phyloP scores from a whole-genome alignment of 2,329 filamentous ascomycete species.

The Ceratocystis papillata region DNA sequence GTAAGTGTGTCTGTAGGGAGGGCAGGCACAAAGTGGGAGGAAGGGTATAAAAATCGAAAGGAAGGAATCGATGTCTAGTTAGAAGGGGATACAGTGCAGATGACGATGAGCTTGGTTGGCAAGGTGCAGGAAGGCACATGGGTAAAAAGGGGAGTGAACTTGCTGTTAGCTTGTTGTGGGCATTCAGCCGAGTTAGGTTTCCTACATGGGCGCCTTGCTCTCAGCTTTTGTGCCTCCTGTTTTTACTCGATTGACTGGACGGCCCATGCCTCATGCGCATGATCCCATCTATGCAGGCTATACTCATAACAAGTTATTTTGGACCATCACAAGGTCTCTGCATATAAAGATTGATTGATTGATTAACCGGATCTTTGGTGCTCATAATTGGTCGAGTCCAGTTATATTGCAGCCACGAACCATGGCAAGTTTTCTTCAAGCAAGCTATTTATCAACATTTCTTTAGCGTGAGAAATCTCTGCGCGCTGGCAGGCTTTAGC shows the following conservation, averaged over 20 bases:
- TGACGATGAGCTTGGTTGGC: not conserved
- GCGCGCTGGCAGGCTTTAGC: not conserved
- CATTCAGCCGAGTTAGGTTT: not conserved
- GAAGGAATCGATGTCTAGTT: too few species aligned
- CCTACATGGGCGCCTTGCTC: not conserved
- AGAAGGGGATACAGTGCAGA: too few species aligned
- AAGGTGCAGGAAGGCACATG: not conserved
- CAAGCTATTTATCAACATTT: not conserved
- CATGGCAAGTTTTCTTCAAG: not conserved
- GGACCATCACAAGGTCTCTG: not conserved
- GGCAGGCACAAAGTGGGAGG: not conserved
- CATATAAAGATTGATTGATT: not conserved
- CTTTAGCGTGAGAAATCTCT: not conserved
- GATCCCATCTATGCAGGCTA: too few species aligned
- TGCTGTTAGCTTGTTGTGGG: not conserved
- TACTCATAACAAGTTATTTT: too few species aligned
- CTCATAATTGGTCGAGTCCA: not conserved
- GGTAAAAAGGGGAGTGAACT: not conserved
- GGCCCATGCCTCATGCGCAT: too few species aligned
- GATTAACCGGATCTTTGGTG: too few species aligned
- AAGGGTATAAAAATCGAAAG: not conserved
- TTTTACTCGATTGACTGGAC: too few species aligned
- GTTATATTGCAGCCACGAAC: not conserved
- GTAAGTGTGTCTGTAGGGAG: not conserved
- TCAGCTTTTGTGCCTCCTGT: not conserved